Percentiles rank a stretch among this genome's conserved stretches.
Evolutionary conservation across 2,329 filamentous ascomycete genomes (phyloP).

Genomic region (Graphilbum fragrans): DNA sequence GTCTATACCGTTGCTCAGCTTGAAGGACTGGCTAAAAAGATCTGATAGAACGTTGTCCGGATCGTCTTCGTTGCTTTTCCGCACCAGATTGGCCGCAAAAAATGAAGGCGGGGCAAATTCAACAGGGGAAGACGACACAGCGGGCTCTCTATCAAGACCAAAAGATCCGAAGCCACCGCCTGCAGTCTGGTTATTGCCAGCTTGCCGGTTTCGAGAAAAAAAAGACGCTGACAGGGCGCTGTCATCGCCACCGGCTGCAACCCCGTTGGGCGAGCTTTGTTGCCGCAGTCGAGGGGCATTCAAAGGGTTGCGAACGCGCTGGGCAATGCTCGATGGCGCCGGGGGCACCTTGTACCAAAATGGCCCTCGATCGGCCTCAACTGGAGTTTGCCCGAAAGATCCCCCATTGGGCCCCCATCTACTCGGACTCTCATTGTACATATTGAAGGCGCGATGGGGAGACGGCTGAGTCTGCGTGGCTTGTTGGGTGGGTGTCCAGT

Average conservation of each 20-base stretch:
- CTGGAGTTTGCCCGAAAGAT: slow-evolving; percentile 31
- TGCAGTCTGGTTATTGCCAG: too few relatives aligned
- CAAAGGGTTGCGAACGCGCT: slow-evolving; percentile 48
- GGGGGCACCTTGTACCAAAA: slow-evolving; percentile 63
- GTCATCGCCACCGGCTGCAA: neutral
- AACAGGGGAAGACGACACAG: neutral
- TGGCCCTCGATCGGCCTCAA: slow-evolving; percentile 32
- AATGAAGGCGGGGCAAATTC: slow-evolving; percentile 40
- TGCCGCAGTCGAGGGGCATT: slow-evolving; percentile 36
- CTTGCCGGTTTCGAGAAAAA: too few relatives aligned
- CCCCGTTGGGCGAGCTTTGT: neutral
- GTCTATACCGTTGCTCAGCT: slow-evolving; percentile 22
- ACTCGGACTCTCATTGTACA: slow-evolving; percentile 22
- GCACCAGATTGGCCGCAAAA: slow-evolving; percentile 32
- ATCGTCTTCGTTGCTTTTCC: slow-evolving; percentile 18
- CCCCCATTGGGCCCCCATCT: too few relatives aligned
- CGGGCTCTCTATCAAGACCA: too few relatives aligned
- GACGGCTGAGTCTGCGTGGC: slow-evolving; percentile 19
- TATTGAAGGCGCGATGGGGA: slow-evolving; percentile 42
- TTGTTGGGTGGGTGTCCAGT: slow-evolving; percentile 52
- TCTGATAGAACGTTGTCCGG: slow-evolving; percentile 31
- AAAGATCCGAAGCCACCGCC: too few relatives aligned
- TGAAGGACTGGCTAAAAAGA: slow-evolving; percentile 31
- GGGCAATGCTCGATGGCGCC: slow-evolving; percentile 54
- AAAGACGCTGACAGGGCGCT: neutral